Conservation (phyloP, 2,329 filamentous ascomycete species). For the Cladophialophora psammophila region DNA sequence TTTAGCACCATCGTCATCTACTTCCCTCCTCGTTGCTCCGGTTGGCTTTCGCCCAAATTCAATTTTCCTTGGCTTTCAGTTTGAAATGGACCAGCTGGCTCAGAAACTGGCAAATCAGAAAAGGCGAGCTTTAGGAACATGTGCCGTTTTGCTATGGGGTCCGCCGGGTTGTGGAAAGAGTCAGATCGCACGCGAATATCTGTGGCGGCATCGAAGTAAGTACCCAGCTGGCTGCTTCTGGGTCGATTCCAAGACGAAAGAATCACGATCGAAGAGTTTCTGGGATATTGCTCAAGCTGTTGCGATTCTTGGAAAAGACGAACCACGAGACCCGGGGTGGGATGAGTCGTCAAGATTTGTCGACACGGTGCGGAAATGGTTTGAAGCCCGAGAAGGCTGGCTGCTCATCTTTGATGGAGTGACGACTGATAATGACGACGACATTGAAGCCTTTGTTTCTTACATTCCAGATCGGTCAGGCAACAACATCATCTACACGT, state of each 20-base stretch:
- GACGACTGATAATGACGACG: constrained; percentile 64
- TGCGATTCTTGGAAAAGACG: constrained; percentile 53
- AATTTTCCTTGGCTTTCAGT: constrained; percentile 67
- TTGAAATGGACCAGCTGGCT: constrained; percentile 66
- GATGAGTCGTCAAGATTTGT: constrained; percentile 57
- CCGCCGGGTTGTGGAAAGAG: constrained; percentile 73
- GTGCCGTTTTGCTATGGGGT: constrained; percentile 69
- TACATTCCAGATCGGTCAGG: constrained; percentile 71
- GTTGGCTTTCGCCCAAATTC: constrained; percentile 69
- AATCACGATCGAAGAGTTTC: constrained; percentile 68
- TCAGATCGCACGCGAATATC: constrained; percentile 72
- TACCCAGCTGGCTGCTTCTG: constrained; percentile 74
- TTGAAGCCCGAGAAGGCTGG: constrained; percentile 69
- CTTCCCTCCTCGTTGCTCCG: constrained; percentile 56
- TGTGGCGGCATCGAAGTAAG: constrained; percentile 64
- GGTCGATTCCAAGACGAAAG: constrained; percentile 68
- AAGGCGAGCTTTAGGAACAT: constrained; percentile 65
- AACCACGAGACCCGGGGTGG: constrained; percentile 46
- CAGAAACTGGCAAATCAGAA: constrained; percentile 65
- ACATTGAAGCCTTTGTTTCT: constrained; percentile 58
- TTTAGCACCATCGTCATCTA: constrained; percentile 33
- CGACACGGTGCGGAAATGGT: constrained; percentile 66
- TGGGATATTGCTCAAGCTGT: constrained; percentile 70
- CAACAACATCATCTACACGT: constrained; percentile 73
- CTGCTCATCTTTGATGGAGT: constrained; percentile 72